Evolutionary conservation across 371 early-diverging fungal species (phyloP).

Genomic region (Mucor circinelloides): DNA sequence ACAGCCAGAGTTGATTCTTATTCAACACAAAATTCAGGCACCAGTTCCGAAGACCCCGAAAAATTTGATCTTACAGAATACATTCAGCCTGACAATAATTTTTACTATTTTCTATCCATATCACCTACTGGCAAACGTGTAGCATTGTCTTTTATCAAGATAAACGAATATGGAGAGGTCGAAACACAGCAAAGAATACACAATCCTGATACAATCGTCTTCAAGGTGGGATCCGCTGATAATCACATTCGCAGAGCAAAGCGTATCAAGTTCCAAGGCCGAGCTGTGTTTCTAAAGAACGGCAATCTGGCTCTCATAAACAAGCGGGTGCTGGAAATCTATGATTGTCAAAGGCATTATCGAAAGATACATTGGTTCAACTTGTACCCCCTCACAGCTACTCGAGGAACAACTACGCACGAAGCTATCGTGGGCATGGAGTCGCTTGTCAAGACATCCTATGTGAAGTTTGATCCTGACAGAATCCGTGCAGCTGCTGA

Average conservation of each 20-base stretch:
- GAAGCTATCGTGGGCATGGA: neutral
- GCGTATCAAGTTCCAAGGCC: neutral
- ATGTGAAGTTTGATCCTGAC: neutral
- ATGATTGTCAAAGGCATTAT: neutral
- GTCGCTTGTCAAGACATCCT: neutral
- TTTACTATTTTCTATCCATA: constrained; percentile 7
- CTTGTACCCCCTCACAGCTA: neutral
- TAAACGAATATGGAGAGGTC: neutral
- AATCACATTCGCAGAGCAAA: neutral
- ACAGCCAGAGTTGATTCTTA: neutral
- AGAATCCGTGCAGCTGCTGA: neutral
- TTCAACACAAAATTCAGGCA: neutral
- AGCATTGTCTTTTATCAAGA: constrained; percentile 1
- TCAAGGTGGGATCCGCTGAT: neutral
- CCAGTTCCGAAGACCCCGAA: neutral
- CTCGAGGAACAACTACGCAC: neutral
- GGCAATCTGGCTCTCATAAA: neutral
- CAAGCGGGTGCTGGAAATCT: neutral
- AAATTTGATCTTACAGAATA: neutral
- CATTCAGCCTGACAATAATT: neutral
- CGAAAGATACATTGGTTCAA: neutral
- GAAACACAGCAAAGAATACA: neutral
- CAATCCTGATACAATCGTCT: neutral
- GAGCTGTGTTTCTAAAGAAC: constrained; percentile 1
- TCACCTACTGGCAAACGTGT: neutral